Conservation (phyloP, 2,329 filamentous ascomycete species). For the Alternaria infectoria region DNA sequence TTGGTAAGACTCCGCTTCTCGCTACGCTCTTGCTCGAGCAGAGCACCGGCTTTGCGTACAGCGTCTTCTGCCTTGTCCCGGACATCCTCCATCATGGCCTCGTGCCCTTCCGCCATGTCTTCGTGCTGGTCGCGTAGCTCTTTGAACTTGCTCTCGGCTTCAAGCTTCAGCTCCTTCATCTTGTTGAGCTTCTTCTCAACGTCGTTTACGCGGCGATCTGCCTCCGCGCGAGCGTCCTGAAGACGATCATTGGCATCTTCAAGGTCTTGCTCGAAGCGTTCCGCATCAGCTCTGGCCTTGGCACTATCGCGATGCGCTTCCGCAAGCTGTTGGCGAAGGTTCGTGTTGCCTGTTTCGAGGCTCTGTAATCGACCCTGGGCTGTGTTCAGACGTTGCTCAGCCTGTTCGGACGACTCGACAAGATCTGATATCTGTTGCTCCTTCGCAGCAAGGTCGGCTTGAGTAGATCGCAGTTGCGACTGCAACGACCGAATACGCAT, state of each 20-base stretch:
- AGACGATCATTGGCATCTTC: slow-evolving; percentile 35
- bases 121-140: slow-evolving; percentile 36
- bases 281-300: slow-evolving; percentile 30
- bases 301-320: slow-evolving; percentile 38
- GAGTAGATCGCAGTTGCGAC: slow-evolving; percentile 29
- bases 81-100: slow-evolving; percentile 34
- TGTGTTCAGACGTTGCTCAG: slow-evolving; percentile 33
- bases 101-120: slow-evolving; percentile 35
- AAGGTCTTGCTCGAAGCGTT: slow-evolving; percentile 35
- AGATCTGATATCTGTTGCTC: slow-evolving; percentile 32
- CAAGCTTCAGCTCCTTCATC: slow-evolving; percentile 34
- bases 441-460: slow-evolving; percentile 26
- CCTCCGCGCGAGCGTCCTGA: slow-evolving; percentile 31
- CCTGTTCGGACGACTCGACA: slow-evolving; percentile 31
- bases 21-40: slow-evolving; percentile 42
- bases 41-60: slow-evolving; percentile 38
- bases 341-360: slow-evolving; percentile 32
- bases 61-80: slow-evolving; percentile 46
- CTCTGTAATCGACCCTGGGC: slow-evolving; percentile 39
- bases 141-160: slow-evolving; percentile 32
- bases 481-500: slow-evolving; percentile 11
- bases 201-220: slow-evolving; percentile 36
- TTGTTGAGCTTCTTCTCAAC: slow-evolving; percentile 39
- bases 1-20: slow-evolving; percentile 38
- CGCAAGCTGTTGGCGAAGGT: slow-evolving; percentile 43